Evolutionary conservation across 176 grass and related monocot genomes (phyloP).

Genomic region (Hordeum marinum): DNA sequence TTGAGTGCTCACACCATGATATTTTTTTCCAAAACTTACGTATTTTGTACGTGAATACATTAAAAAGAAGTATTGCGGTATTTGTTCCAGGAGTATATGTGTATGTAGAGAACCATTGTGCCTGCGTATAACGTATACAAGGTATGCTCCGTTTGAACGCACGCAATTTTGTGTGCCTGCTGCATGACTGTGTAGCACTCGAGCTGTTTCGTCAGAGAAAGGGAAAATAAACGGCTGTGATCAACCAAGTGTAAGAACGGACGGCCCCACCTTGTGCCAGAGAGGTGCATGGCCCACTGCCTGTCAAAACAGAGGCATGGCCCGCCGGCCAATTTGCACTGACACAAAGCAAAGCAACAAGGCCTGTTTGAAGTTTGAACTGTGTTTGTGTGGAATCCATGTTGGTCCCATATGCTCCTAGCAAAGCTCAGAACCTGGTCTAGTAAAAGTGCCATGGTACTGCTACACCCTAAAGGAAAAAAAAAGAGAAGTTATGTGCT

Average conservation of each 20-base stretch:
- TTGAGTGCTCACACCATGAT: background rate
- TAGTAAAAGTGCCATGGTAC: background rate
- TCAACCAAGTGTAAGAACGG: background rate
- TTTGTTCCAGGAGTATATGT: background rate
- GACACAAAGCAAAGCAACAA: constrained; percentile 26
- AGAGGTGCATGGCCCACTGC: background rate
- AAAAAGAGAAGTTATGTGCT: background rate
- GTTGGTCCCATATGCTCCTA: background rate
- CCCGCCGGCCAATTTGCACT: background rate
- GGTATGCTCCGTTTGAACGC: background rate
- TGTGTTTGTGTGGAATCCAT: background rate
- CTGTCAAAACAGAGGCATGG: background rate
- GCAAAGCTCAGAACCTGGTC: background rate
- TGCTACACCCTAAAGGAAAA: background rate
- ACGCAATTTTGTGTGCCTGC: background rate
- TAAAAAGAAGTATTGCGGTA: background rate
- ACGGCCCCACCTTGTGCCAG: constrained; percentile 4
- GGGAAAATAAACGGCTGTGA: background rate
- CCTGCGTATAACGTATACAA: background rate
- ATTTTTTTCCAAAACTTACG: no score
- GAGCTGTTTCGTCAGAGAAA: background rate
- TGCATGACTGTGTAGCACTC: background rate
- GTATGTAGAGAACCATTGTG: background rate
- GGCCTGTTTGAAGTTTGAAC: constrained; percentile 24
- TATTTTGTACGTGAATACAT: no score